Evolutionary conservation across 495 filamentous ascomycete species (phyloP).

Genomic region (Astrocystis sublimbata): DNA sequence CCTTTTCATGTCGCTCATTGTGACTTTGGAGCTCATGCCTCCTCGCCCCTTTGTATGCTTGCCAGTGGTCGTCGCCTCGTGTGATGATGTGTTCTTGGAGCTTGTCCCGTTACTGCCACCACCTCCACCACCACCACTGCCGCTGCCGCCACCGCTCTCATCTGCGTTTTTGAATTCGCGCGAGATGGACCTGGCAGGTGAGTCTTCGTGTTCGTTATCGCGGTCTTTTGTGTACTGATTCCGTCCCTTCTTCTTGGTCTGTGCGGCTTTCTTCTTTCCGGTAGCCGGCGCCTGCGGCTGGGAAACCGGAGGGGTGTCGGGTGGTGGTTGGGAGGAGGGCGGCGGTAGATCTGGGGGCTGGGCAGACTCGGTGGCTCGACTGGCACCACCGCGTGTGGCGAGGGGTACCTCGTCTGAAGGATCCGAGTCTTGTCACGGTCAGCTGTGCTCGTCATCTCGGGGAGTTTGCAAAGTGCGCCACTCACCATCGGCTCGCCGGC

Average conservation of each 20-base stretch:
- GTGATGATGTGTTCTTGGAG: conserved; percentile 20
- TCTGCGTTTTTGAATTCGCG: conserved; percentile 54
- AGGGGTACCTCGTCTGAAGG: conserved; percentile 58
- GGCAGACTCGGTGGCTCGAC: conserved; percentile 34
- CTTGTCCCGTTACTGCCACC: too few species aligned
- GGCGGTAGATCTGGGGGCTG: conserved; percentile 39
- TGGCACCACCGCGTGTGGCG: conserved; percentile 41
- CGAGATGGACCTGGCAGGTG: conserved; percentile 66
- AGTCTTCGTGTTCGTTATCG: conserved; percentile 63
- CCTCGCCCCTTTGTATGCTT: conserved; percentile 42
- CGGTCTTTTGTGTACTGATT: conserved; percentile 86
- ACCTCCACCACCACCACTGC: too few species aligned
- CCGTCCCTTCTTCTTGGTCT: conserved; percentile 68
- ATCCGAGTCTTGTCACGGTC: conserved; percentile 56
- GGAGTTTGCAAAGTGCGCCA: conserved; percentile 16
- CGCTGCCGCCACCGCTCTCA: too few species aligned
- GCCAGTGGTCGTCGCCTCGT: conserved; percentile 28
- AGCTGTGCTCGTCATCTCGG: conserved; percentile 9
- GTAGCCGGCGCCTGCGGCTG: conserved; percentile 43
- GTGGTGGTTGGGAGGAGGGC: conserved; percentile 48
- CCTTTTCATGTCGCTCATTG: conserved; percentile 89
- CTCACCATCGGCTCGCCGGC: conserved; percentile 75
- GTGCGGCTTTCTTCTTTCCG: conserved; percentile 69
- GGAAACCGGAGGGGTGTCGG: conserved; percentile 54
- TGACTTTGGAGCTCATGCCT: conserved; percentile 64